These are phyloP conservation scores for Penicillium nordicum DNA, from an alignment of 2,329 filamentous ascomycete species.

Conservation along the genomic window DNA sequence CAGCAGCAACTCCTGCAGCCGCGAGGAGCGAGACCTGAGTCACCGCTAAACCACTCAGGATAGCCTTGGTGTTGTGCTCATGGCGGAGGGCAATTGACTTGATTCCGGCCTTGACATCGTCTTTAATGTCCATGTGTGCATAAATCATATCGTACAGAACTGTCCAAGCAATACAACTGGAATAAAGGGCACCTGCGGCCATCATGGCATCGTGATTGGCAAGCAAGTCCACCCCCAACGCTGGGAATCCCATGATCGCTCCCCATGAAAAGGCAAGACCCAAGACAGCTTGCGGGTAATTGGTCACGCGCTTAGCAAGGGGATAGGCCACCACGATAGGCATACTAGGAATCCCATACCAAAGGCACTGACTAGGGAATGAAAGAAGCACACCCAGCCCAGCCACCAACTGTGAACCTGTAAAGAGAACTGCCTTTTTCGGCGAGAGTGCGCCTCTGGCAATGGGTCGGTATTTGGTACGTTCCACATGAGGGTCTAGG, in stretches of 20 bases:
- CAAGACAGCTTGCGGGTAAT: conserved; percentile 53
- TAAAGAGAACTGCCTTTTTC: conserved; percentile 44
- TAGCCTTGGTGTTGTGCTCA: conserved; percentile 46
- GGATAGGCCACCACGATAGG: conserved; percentile 49
- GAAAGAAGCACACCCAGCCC: conserved; percentile 44
- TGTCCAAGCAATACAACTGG: conserved; percentile 49
- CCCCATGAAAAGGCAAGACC: conserved; percentile 53
- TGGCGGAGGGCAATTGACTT: conserved; percentile 51
- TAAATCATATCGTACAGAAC: conserved; percentile 52
- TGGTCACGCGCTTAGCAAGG: conserved; percentile 51
- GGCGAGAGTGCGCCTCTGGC: conserved; percentile 51
- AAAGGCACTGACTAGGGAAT: conserved; percentile 43
- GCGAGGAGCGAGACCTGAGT: conserved; percentile 44
- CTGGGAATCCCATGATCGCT: conserved; percentile 48
- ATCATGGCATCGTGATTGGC: conserved; percentile 35
- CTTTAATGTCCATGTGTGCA: conserved; percentile 52
- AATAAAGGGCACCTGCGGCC: conserved; percentile 44
- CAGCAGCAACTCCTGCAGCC: conserved; percentile 45
- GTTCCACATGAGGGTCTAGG: conserved; percentile 51
- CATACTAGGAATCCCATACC: conserved; percentile 44
- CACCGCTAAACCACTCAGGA: conserved; percentile 41
- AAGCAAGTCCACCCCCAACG: conserved; percentile 46
- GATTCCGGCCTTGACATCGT: conserved; percentile 50
- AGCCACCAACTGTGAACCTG: conserved; percentile 42
- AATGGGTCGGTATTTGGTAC: conserved; percentile 52